phyloP scores from a whole-genome alignment of 768 basidiomycete species.

The Macrocybe gigantea region DNA sequence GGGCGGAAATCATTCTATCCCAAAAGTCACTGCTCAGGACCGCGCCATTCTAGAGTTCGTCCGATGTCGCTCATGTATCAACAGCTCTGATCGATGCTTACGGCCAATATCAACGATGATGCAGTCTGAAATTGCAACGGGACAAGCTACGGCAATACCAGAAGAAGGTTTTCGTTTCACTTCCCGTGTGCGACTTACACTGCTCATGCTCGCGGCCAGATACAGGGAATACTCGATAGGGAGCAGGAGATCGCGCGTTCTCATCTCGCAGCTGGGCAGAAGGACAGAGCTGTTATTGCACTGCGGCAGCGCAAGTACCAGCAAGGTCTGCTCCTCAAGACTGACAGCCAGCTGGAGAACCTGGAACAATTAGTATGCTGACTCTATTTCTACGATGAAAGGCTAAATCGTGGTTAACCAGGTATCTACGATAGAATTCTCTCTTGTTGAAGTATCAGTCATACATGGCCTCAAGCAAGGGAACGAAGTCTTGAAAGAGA shows the following conservation, averaged over 20 bases:
- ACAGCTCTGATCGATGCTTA: constrained; percentile 4
- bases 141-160: constrained; percentile 97
- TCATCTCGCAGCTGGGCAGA: constrained; percentile 76
- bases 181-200: neutral
- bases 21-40: constrained; percentile 91
- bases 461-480: constrained; percentile 91
- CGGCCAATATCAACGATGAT: constrained; percentile 1
- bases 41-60: constrained; percentile 93
- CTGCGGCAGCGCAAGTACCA: constrained; percentile 92
- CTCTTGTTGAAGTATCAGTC: constrained; percentile 88
- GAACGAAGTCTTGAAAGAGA: constrained; percentile 87
- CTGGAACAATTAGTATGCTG: constrained; percentile 78
- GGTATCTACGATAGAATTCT: constrained; percentile 97
- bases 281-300: constrained; percentile 83
- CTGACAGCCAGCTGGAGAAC: constrained; percentile 84
- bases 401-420: constrained; percentile 22
- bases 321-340: constrained; percentile 79
- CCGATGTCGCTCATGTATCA: constrained; percentile 7
- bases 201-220: constrained; percentile 38
- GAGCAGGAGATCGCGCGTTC: constrained; percentile 87
- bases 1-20: constrained; percentile 69
- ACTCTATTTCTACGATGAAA: neutral
- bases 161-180: constrained; percentile 56
- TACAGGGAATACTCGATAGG: constrained; percentile 79
- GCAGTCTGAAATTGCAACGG: constrained; percentile 89